Conservation (phyloP, 106 monocot genomes). For the Alisma plantagoaquatica region DNA sequence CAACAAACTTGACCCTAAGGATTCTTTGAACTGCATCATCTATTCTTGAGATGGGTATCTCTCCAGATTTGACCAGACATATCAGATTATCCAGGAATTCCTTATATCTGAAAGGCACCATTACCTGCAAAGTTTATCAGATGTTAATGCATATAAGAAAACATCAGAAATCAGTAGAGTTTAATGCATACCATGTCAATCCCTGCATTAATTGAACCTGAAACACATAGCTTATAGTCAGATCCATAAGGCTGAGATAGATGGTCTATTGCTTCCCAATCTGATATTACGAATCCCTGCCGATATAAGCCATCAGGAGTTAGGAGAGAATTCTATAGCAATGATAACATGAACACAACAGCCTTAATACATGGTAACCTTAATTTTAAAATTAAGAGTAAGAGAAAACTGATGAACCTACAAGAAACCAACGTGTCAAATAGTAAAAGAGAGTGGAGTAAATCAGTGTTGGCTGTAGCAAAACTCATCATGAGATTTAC, state of each 20-base stretch:
- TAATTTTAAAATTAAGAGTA: too few species aligned
- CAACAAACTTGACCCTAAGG: conserved; percentile 78
- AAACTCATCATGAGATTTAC: too few species aligned
- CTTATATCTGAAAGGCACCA: conserved; percentile 71
- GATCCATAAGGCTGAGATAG: conserved; percentile 59
- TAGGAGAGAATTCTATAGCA: too few species aligned
- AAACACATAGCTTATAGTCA: conserved; percentile 66
- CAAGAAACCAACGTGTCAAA: too few species aligned
- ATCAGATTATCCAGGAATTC: conserved; percentile 65
- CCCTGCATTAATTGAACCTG: conserved; percentile 74
- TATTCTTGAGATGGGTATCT: conserved; percentile 70
- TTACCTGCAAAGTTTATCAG: conserved; percentile 44
- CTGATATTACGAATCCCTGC: conserved; percentile 87
- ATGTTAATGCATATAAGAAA: neutral
- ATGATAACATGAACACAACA: too few species aligned
- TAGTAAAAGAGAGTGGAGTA: too few species aligned
- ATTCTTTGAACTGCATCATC: conserved; percentile 84
- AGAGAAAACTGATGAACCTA: too few species aligned
- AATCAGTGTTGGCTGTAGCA: too few species aligned
- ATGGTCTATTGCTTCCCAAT: conserved; percentile 83
- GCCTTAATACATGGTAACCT: too few species aligned
- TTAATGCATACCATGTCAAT: conserved; percentile 66
- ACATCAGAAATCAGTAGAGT: neutral
- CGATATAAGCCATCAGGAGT: too few species aligned
- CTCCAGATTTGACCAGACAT: conserved; percentile 67